Evolutionary conservation across 345 rosid species (phyloP).

Genomic region (Eucalyptus erythrocorys): DNA sequence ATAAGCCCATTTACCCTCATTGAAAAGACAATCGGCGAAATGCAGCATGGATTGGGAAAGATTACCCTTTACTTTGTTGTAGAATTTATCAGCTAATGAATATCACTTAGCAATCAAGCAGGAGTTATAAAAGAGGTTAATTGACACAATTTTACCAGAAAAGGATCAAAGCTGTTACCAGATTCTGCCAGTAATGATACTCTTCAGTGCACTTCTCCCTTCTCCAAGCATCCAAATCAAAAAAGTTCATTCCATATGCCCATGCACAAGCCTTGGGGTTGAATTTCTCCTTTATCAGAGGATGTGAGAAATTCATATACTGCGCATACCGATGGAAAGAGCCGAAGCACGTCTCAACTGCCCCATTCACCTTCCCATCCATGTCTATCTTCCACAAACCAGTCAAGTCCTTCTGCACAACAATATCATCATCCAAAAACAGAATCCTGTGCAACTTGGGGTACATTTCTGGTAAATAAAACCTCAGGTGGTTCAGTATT

Average conservation of each 20-base stretch:
- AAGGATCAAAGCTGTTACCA: conserved; percentile 25
- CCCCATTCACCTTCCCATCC: conserved; percentile 98
- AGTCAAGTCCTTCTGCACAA: conserved; percentile 92
- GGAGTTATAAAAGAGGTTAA: background rate
- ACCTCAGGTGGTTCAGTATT: conserved; percentile 86
- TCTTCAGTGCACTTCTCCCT: conserved; percentile 97
- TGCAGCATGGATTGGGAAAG: background rate
- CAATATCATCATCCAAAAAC: conserved; percentile 92
- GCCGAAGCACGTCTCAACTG: conserved; percentile 97
- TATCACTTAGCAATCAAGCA: background rate
- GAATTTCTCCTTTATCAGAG: conserved; percentile 87
- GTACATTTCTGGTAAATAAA: conserved; percentile 93
- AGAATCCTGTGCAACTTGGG: conserved; percentile 79
- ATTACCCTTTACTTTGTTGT: background rate
- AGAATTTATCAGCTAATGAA: background rate
- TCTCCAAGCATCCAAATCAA: conserved; percentile 99
- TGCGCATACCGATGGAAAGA: conserved; percentile 95
- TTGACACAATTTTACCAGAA: background rate
- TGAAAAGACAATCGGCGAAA: background rate
- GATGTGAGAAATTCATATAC: conserved; percentile 97
- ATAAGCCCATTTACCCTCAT: background rate
- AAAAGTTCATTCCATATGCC: conserved; percentile 99
- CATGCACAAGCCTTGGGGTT: conserved; percentile 97
- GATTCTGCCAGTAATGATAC: conserved; percentile 97
- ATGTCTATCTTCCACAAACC: conserved; percentile 93